phyloP scores from a whole-genome alignment of 257 asterid genomes.

The Nicotiana sylvestris region DNA sequence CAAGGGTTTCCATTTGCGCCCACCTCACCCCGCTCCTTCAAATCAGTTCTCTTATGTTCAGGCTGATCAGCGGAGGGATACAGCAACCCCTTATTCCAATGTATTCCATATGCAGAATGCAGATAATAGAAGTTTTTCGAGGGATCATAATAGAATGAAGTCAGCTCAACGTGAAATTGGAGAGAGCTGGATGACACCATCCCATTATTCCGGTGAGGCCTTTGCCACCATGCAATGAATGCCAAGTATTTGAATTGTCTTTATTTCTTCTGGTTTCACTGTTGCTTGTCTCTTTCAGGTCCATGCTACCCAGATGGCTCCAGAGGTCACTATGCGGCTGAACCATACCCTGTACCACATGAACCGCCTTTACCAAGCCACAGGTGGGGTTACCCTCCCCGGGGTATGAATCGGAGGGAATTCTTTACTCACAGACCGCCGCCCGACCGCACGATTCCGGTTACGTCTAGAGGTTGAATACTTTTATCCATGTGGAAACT shows the following conservation, averaged over 20 bases:
- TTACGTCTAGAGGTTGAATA: constrained; percentile 61
- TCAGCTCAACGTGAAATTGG: constrained; percentile 43
- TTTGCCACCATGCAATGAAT: neutral
- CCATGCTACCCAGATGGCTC: constrained; percentile 60
- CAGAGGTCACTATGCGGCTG: constrained; percentile 47
- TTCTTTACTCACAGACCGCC: constrained; percentile 58
- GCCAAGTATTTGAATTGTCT: neutral
- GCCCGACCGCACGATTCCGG: constrained; percentile 63
- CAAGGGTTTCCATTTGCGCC: constrained; percentile 70
- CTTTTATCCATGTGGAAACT: constrained; percentile 6
- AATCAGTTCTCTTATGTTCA: constrained; percentile 83
- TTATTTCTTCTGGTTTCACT: constrained; percentile 7
- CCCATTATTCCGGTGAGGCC: constrained; percentile 27
- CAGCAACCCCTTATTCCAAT: constrained; percentile 51
- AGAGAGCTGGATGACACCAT: constrained; percentile 69
- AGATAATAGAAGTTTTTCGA: constrained; percentile 50
- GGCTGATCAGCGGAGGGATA: constrained; percentile 42
- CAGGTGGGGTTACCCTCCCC: constrained; percentile 64
- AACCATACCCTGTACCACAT: constrained; percentile 48
- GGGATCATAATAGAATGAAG: constrained; percentile 55
- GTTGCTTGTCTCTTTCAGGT: constrained; percentile 35
- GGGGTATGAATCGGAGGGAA: constrained; percentile 53
- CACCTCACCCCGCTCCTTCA: constrained; percentile 90
- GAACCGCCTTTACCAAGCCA: constrained; percentile 51
- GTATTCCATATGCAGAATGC: constrained; percentile 50